Evolutionary conservation across 768 basidiomycete species (phyloP), one percentile per base, ranked within the genome.

Genomic region (Podaxis sp.): DNA sequence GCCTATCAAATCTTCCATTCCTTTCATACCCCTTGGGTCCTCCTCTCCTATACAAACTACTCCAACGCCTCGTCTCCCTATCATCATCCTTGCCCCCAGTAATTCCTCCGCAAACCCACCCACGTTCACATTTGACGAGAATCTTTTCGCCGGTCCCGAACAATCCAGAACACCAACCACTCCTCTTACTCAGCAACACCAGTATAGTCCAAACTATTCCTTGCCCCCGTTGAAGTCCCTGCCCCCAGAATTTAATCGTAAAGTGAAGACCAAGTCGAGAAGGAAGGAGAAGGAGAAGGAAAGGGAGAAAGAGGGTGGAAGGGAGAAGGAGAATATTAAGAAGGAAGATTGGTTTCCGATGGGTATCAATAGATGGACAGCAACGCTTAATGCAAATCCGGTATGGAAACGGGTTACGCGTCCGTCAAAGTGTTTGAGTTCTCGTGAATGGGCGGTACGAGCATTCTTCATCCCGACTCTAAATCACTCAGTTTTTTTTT

Each of bases 361-460:
- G 70, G 89, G 90, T 36, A 69, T 88, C 51, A 82, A 80, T 61
- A 82, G 77, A 70, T 93, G 91, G 92, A 81, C 85, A 25, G 90
- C 89, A 2, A 77, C 80, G n/a, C 71, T 94, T 32, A 81, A 80
- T 60, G 85, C 89, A 32, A 95, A 94, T 69, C 92, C 93, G 2
- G 77, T 91, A 21, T 83, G 86, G 76, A 86, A 80, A 70, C 85
- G 80, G 64, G 81, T 93, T 10, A 74, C 87, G 46, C 81, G 85
- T 56, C 84, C 91, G 13, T 78, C 82, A 5, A 95, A 95, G 70
- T 92, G 89, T 63, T 66, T 95, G 62, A 91, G 78, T 57, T 90
- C 89, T 9, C 81, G 82, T 40, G 91, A 95, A 61, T 95, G 93
- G 93, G 79, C 80, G 73, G 92, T 92, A 77, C 66, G 89, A 77